Evolutionary conservation across 2,329 filamentous ascomycete species (phyloP).

Genomic region (Hypoxylon sp.): DNA sequence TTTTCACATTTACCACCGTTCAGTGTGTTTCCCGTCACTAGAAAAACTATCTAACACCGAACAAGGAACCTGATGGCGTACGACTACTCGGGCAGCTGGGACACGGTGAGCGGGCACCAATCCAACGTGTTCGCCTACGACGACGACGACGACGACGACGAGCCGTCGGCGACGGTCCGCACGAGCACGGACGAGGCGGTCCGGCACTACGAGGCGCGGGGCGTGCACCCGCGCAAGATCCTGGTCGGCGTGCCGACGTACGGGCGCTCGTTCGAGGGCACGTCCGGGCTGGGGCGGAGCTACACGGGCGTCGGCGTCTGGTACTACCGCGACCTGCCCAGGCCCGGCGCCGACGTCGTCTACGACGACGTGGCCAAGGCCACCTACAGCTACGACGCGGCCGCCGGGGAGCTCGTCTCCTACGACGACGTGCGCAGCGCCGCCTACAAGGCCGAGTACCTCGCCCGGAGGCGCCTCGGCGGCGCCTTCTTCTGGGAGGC

Average conservation of each 20-base stretch:
- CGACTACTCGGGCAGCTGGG: conserved; percentile 76
- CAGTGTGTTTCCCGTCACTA: not conserved
- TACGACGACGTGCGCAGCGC: conserved; percentile 72
- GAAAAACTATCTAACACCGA: not conserved
- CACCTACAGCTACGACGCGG: conserved; percentile 74
- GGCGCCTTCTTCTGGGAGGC: conserved; percentile 89
- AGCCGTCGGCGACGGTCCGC: too few species aligned
- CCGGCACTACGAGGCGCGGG: conserved; percentile 65
- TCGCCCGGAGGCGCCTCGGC: conserved; percentile 68
- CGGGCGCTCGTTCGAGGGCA: conserved; percentile 76
- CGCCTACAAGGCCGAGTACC: conserved; percentile 68
- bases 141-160: conserved; percentile 65
- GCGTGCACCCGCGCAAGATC: conserved; percentile 70
- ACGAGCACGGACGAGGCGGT: conserved; percentile 74
- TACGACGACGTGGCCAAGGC: conserved; percentile 68
- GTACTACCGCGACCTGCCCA: conserved; percentile 76
- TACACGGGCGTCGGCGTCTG: conserved; percentile 68
- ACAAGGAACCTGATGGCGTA: conserved; percentile 70
- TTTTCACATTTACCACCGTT: too few species aligned
- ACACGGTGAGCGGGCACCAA: conserved; percentile 69
- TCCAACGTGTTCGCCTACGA: conserved; percentile 70
- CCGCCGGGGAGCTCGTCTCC: conserved; percentile 68
- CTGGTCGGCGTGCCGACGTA: conserved; percentile 81
- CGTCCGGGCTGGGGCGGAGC: conserved; percentile 69
- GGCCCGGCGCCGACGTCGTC: conserved; percentile 62